A percentile compares a stretch with the other conserved stretches of the same genome.
Conservation (phyloP, 2,329 filamentous ascomycete species). For the Phaeosphaeriaceae sp. region DNA sequence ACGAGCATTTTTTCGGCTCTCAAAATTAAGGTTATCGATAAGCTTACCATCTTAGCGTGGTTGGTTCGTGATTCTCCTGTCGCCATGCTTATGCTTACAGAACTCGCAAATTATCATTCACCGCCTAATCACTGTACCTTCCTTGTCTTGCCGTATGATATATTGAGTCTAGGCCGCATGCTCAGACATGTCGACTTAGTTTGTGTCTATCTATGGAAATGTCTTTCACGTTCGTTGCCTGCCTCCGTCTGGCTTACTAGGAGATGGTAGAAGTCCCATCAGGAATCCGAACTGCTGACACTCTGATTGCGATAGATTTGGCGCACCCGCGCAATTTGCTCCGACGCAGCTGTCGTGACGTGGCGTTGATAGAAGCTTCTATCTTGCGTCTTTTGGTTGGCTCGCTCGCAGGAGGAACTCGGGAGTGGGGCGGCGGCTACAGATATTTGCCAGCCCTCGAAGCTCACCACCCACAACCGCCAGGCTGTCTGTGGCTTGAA, state of each 20-base stretch:
- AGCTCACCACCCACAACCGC: constrained; percentile 14
- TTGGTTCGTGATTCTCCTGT: not conserved
- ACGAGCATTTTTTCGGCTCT: constrained; percentile 34
- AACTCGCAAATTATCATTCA: constrained; percentile 1
- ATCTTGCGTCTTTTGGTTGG: not conserved
- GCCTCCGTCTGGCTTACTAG: not conserved
- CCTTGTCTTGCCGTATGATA: constrained; percentile 10
- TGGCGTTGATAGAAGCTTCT: not conserved
- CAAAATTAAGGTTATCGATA: constrained; percentile 45
- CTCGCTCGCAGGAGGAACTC: constrained; percentile 5
- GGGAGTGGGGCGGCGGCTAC: constrained; percentile 21
- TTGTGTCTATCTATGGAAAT: not conserved
- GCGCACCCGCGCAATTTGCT: not conserved
- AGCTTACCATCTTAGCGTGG: constrained; percentile 11
- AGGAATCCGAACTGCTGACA: not conserved
- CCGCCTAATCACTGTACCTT: constrained; percentile 11
- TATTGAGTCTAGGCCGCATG: not conserved
- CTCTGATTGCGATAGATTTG: not conserved
- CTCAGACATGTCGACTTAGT: not conserved
- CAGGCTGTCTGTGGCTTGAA: constrained; percentile 9
- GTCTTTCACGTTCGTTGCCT: not conserved
- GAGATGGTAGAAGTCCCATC: not conserved
- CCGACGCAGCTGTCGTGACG: not conserved
- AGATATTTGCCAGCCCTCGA: constrained; percentile 3
- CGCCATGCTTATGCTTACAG: constrained; percentile 3